Base-by-base conservation (phyloP, 2,329 filamentous ascomycete species). In the Xylariaceae sp. region DNA sequence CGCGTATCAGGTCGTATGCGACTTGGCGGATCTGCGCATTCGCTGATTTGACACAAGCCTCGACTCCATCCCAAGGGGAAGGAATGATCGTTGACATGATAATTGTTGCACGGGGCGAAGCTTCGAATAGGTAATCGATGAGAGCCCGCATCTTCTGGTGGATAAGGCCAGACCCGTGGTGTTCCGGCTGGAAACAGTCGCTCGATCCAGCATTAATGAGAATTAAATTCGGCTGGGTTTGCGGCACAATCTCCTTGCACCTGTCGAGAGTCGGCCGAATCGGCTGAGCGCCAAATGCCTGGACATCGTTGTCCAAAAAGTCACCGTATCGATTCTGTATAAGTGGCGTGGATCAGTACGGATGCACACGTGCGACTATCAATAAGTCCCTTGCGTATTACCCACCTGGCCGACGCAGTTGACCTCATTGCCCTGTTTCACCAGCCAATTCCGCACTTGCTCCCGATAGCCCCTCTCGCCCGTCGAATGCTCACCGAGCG, bases 11-110 rank as follows among this genome's bases (percentile, higher is more conserved):
- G 34, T 63, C 62, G 16, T 43, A 49, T 6, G 59, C 60, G 10
- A 63, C 63, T 47, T 66, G 63, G 7, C 64, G 61, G 42, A 65
- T 65, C 56, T 66, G 64, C 17, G 64, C 63, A 19, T 66, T 66
- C 16, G 59, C 53, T 36, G 61, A 62, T 45, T 49, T 61, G 47
- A 66, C 63, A 42, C 63, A 65, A 9, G 48, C 54, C 33, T 66
- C 64, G 18, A 60, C 61, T 14, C 57, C 58, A 7, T 61, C 60
- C 57, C 59, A 61, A 10, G 63, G 61, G 18, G 59, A 62, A n/a
- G 56, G 61, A 44, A 65, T 63, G 36, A 66, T 60, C 9, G 64
- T 66, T 9, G 63, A 65, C 60, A 66, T 58, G 50, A 66, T 60
- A 13, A 65, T 55, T 2, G 63, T 63, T 7, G 61, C 48, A 31